Base-by-base conservation (phyloP, 805 yeast species). In the Metschnikowia arizonensis region DNA sequence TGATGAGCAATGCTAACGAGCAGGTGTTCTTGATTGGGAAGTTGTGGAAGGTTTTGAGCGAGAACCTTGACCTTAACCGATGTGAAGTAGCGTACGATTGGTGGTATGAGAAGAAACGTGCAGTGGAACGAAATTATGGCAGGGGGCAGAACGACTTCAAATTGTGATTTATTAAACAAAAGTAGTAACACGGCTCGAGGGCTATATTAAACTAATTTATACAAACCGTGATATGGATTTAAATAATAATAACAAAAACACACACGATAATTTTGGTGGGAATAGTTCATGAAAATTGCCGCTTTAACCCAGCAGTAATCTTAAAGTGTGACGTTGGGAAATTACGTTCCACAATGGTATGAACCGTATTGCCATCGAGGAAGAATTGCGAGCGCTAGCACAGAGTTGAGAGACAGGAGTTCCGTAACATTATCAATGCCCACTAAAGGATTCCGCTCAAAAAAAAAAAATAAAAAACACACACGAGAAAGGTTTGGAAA, bases 1-100 rank as follows among this genome's bases (percentile, higher is more conserved):
- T 55, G 5, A 56, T 60, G 19, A 66, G 77, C 19, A 61, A 63
- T 33, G 47, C 46, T 0, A 51, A 50, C 23, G 85, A 81, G 52
- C 56, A 54, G 17, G 48, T 48, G 1, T 72, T 61, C 31, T 63
- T 82, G 42, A 56, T 64, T 10, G 64, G 61, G 17, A 59, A 60
- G 35, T 55, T 81, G 38, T 82, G 87, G 84, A 72, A 69, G 33
- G 64, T 73, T 23, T 58, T 83, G 3, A 73, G 83, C 39, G 83
- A 79, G 51, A 81, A 77, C 47, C 65, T 78, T 44, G 83, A 79
- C 52, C 64, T 79, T 45, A 79, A 78, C 50, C 68, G 83, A 50
- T 75, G 80, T 4, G 76, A 73, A 34, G 44, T 78, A 33, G 85
- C 79, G 1, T 69, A 77, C 42, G 62, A 63, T 18, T 82, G 87